A percentile compares a stretch with the other conserved stretches of the same genome.
Conservation (phyloP, 257 asterid species). For the Nicotiana noctiflora region DNA sequence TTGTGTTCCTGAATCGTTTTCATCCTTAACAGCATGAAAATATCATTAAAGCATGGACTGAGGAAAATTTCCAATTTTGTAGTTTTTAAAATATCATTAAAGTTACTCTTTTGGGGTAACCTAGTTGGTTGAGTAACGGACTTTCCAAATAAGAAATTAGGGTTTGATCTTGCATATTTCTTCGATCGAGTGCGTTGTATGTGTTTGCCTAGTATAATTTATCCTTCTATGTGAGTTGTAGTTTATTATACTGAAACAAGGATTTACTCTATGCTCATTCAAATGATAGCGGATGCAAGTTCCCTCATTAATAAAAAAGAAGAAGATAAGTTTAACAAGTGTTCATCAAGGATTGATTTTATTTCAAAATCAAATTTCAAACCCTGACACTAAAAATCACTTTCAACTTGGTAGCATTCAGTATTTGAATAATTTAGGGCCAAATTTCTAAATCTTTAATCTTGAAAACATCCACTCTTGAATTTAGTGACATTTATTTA, state of each 20-base stretch:
- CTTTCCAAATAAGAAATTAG: too few species aligned
- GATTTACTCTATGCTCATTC: rapidly evolving
- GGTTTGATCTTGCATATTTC: too few species aligned
- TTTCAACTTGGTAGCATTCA: neutral
- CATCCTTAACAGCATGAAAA: neutral
- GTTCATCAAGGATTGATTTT: neutral
- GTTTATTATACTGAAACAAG: rapidly evolving
- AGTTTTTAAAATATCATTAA: neutral
- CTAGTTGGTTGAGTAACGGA: too few species aligned
- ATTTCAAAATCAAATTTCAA: neutral
- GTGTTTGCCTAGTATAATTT: too few species aligned
- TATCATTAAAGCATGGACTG: neutral
- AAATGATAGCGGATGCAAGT: rapidly evolving
- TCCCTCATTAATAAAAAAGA: too few species aligned
- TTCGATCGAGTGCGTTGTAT: too few species aligned
- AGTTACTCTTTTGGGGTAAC: too few species aligned
- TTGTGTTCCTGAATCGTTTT: neutral
- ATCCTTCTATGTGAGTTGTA: rapidly evolving
- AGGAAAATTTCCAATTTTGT: neutral
- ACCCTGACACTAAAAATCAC: neutral
- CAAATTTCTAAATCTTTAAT: neutral
- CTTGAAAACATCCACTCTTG: neutral
- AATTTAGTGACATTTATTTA: too few species aligned
- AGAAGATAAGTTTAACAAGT: neutral
- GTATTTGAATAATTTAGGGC: neutral